Evolutionary conservation across 768 basidiomycete species (phyloP).

Genomic region (Cystobasidiopsis lactophilus): DNA sequence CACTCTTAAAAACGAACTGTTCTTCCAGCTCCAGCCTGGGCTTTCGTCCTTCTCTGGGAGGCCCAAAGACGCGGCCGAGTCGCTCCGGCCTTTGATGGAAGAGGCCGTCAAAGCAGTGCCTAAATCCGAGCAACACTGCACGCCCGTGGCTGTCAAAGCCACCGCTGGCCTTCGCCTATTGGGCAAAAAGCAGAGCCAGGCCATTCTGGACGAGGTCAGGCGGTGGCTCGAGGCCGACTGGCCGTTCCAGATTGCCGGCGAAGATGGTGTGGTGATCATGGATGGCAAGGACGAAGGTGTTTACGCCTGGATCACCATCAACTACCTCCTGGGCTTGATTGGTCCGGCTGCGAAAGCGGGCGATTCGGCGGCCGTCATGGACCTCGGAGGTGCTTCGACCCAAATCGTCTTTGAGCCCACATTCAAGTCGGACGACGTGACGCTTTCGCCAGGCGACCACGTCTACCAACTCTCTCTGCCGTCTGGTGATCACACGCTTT

Average conservation of each 20-base stretch:
- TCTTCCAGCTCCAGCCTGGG: conserved; percentile 59
- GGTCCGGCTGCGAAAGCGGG: conserved; percentile 32
- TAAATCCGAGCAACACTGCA: conserved; percentile 38
- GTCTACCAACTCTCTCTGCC: conserved; percentile 65
- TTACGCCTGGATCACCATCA: conserved; percentile 97
- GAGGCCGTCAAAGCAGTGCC: conserved; percentile 65
- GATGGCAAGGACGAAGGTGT: conserved; percentile 91
- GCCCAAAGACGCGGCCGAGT: conserved; percentile 50
- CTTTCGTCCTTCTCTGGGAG: conserved; percentile 41
- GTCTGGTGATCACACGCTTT: conserved; percentile 47
- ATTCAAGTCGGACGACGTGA: conserved; percentile 30
- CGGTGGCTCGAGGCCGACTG: conserved; percentile 36
- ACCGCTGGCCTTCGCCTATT: conserved; percentile 68
- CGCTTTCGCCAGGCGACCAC: conserved; percentile 62
- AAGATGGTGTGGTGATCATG: conserved; percentile 64
- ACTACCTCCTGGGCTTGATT: conserved; percentile 65
- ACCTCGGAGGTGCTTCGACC: conserved; percentile 88
- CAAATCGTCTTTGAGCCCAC: conserved; percentile 90
- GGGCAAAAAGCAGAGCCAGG: conserved; percentile 38
- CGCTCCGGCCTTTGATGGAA: conserved; percentile 55
- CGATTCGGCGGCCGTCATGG: conserved; percentile 66
- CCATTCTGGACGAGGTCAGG: conserved; percentile 55
- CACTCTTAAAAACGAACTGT: conserved; percentile 76
- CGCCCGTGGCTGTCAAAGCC: conserved; percentile 77
- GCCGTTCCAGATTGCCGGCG: conserved; percentile 39